Evolutionary conservation across 176 grass and related monocot genomes (phyloP).

Genomic region (Pontederia paniculata): DNA sequence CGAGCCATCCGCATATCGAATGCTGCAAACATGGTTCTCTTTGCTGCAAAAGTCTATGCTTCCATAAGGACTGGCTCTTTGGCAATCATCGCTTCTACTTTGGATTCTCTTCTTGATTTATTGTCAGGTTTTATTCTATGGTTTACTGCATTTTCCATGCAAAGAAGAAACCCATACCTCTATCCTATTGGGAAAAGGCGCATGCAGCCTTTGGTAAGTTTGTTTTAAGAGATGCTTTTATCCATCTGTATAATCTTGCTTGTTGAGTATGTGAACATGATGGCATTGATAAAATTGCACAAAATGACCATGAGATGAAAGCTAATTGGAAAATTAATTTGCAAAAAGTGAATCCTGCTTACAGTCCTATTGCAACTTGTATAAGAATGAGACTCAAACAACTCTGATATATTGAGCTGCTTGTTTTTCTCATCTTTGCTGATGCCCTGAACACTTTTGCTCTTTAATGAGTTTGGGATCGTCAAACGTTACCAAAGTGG

Average conservation of each 20-base stretch:
- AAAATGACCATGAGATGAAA: too few relatives aligned
- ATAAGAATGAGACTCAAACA: too few relatives aligned
- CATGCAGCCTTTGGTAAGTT: constrained; percentile 88
- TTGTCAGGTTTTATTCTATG: constrained; percentile 77
- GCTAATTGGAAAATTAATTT: too few relatives aligned
- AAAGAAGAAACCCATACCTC: constrained; percentile 92
- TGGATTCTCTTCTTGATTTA: constrained; percentile 82
- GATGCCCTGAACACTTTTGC: too few relatives aligned
- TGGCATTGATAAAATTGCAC: too few relatives aligned
- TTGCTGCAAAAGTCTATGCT: constrained; percentile 90
- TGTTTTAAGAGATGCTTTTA: not conserved
- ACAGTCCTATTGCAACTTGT: too few relatives aligned
- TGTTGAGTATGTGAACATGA: too few relatives aligned
- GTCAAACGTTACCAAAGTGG: too few relatives aligned
- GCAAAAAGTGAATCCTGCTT: too few relatives aligned
- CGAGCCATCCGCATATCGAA: constrained; percentile 76
- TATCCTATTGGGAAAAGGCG: constrained; percentile 96
- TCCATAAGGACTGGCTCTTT: constrained; percentile 63
- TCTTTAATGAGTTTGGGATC: too few relatives aligned
- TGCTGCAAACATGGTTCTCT: constrained; percentile 92
- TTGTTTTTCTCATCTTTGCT: too few relatives aligned
- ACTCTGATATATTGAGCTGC: too few relatives aligned
- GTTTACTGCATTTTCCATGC: constrained; percentile 73
- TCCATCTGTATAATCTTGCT: not conserved
- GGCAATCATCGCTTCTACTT: constrained; percentile 78